These are phyloP conservation scores for Corylus americana DNA, from an alignment of 306 rosid genomes.

Conservation along the genomic window DNA sequence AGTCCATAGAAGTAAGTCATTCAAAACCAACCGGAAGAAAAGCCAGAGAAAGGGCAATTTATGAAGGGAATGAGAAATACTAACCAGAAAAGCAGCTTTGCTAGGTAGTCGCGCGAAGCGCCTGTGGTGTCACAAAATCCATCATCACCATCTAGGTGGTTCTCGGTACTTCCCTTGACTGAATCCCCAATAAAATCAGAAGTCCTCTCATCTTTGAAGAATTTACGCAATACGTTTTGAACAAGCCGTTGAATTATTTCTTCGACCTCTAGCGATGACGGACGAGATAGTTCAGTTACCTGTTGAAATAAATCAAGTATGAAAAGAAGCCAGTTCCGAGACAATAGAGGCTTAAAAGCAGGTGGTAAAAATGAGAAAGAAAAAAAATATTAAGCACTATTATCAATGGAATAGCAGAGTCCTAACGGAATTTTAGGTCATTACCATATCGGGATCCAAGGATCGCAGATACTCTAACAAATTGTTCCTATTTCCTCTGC, in stretches of 20 bases:
- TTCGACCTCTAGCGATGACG: constrained; percentile 82
- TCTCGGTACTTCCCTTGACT: constrained; percentile 37
- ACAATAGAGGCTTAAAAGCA: neutral
- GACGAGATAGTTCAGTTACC: constrained; percentile 84
- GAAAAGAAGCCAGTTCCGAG: neutral
- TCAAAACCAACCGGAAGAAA: neutral
- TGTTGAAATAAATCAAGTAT: constrained; percentile 36
- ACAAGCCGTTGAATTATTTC: constrained; percentile 88
- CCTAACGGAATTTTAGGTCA: neutral
- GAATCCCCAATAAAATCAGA: constrained; percentile 46
- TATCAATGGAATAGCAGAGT: neutral
- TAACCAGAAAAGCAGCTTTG: constrained; percentile 97
- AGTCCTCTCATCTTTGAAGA: constrained; percentile 53
- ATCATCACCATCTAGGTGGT: constrained; percentile 35
- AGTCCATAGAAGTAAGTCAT: constrained; percentile 1
- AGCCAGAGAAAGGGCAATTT: neutral
- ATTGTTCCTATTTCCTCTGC: constrained; percentile 65
- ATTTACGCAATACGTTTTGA: constrained; percentile 59
- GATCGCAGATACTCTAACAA: constrained; percentile 85
- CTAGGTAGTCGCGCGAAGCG: constrained; percentile 91
- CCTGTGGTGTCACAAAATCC: constrained; percentile 50
- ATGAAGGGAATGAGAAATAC: constrained; percentile 30
- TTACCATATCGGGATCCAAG: constrained; percentile 88
- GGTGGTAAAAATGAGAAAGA: neutral
- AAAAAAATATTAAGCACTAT: too few relatives aligned